Base-by-base conservation (phyloP, 2,329 filamentous ascomycete genomes). In the Colletotrichum sp. region DNA sequence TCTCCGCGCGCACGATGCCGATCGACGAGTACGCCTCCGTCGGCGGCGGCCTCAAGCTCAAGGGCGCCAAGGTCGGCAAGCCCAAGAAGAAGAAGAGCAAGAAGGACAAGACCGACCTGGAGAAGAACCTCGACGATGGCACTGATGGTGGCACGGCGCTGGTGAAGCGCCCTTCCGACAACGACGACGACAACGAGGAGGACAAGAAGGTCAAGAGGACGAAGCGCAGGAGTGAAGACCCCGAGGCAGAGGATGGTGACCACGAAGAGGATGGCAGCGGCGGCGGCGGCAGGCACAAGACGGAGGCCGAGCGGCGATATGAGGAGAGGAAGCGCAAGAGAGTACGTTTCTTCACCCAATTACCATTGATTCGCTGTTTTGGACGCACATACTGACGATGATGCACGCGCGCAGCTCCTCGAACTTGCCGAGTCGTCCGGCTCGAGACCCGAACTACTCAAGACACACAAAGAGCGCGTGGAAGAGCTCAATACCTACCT, bases 391-490 rank as follows among this genome's bases (percentile, higher is more conserved):
- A 24, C 24, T 74, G 32, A 73, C 58, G 43, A 52, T 30, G 62
- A 64, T 21, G 7, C 10, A 3, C 6, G 26, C 52, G 70, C 52
- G 70, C 79, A 97, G 95, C 88, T 98, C 80, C 92, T 97, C 80
- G 94, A 98, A 81, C 89, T 95, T 77, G 87, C 97, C 60, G 93
- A 94, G 82, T 86, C 87, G 5, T 88, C 88, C 4, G 85, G 85
- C 8, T 83, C 87, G 9, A 84, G 88, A 64, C 92, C 94, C 16
- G 96, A 98, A 83, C 93, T 97, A 18, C 91, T 96, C 79, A 98
- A 98, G 89, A 98, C 96, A 34, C 97, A 99, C 85, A 98, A 98
- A 84, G 95, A 99, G 87, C 93, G 95, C 13, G 96, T 99, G 58
- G 96, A 98, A 84, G 96, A 98, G 83, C 87, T 98, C 80, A 99